Percentiles rank a stretch among this genome's conserved stretches.
Evolutionary conservation across 768 basidiomycete genomes (phyloP).

Genomic region (Pleurotus giganteus): DNA sequence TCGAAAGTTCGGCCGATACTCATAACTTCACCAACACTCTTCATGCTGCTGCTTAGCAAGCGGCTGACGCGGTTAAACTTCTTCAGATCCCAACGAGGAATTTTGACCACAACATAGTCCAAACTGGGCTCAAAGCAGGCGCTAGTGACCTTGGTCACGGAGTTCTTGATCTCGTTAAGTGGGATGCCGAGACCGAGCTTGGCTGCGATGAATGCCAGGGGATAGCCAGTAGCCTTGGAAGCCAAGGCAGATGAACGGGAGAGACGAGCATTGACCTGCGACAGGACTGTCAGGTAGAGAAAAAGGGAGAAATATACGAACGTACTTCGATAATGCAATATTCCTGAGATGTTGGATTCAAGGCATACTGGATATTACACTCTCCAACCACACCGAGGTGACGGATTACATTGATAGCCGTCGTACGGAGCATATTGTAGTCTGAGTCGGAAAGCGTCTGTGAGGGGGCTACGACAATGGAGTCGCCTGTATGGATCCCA

Average conservation of each 20-base stretch:
- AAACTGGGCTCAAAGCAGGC: constrained; percentile 98
- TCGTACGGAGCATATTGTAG: constrained; percentile 98
- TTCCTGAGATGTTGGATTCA: constrained; percentile 92
- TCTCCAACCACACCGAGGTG: constrained; percentile 97
- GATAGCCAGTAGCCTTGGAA: constrained; percentile 98
- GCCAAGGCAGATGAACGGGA: constrained; percentile 97
- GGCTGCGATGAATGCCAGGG: constrained; percentile 96
- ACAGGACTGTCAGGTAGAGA: not conserved
- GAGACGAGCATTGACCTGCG: constrained; percentile 89
- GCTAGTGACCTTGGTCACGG: constrained; percentile 92
- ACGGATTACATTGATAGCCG: constrained; percentile 98
- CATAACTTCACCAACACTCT: constrained; percentile 99
- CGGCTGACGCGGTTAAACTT: constrained; percentile 96
- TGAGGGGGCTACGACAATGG: constrained; percentile 96
- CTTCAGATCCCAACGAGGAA: constrained; percentile 98
- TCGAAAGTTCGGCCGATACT: constrained; percentile 98
- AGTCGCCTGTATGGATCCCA: constrained; percentile 98
- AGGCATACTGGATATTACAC: constrained; percentile 98
- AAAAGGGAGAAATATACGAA: not conserved
- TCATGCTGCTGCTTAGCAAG: constrained; percentile 93
- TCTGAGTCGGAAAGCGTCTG: constrained; percentile 99
- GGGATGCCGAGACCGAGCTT: constrained; percentile 97
- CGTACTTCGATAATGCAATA: constrained; percentile 97
- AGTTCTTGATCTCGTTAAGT: constrained; percentile 96
- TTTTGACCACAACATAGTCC: constrained; percentile 98